Evolutionary conservation across 2,329 filamentous ascomycete species (phyloP), one percentile per base, ranked within the genome.

Genomic region (Pochonia chlamydosporia): DNA sequence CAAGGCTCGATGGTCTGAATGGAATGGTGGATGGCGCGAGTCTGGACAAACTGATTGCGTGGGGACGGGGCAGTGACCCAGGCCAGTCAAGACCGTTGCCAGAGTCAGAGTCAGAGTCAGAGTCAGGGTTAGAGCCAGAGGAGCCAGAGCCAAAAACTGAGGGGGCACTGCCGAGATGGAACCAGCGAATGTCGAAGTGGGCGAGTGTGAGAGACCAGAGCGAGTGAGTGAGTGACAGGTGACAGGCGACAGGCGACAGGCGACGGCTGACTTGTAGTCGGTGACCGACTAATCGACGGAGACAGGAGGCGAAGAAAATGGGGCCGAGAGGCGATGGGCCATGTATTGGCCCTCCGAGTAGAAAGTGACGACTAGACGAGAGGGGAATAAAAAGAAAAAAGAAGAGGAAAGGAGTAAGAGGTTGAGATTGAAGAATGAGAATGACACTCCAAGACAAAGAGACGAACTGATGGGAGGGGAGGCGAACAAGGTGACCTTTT

Each of bases 11-110:
- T 30, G 48, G 40, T 25, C 40, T 44, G 48, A 37, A 28, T 31
- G 40, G 33, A 24, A 44, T 43, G 48, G 35, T 13, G 31, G 43
- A 46, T 44, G 44, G 48, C 40, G 28, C 25, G 40, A 46, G 33
- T 33, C 23, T 24, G 39, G 28, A 16, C 35, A 39, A 39, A n/a
- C n/a, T 30, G 35, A 23, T 23, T 43, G 40, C 46, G 40, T 43
- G 46, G 40, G 40, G 40, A 39, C 30, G 14, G 14, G 20, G 13
- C n/a, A n/a, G n/a, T n/a, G n/a, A n/a, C n/a, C n/a, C n/a, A n/a
- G n/a, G n/a, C n/a, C n/a, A n/a, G 18, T 21, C n/a, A 35, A 35
- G 31, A n/a, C 31, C n/a, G 14, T 5, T 14, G 5, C 13, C 6
- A 14, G 13, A 8, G 30, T 33, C 30, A 7, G 30, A 16, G 16